phyloP scores from a whole-genome alignment of 805 yeast species.

The Saccharomycopsis sp. region DNA sequence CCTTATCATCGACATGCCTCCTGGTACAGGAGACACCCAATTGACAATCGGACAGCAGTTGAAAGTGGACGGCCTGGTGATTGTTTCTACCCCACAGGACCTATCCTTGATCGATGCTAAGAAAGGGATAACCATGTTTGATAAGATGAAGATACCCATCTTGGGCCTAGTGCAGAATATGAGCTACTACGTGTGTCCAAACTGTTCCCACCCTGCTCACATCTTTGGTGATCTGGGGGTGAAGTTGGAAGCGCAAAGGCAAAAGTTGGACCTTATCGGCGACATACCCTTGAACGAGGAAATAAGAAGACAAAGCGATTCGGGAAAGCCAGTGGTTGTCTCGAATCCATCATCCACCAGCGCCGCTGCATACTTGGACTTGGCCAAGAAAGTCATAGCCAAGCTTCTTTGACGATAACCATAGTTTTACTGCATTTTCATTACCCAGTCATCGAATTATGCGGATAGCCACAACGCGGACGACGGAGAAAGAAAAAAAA shows the following conservation, averaged over 20 bases:
- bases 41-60: conserved; percentile 72
- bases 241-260: conserved; percentile 39
- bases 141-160: conserved; percentile 61
- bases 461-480: no score
- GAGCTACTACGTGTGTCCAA: conserved; percentile 70
- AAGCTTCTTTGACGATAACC: no score
- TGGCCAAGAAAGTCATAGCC: conserved; percentile 36
- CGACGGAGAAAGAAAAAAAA: no score
- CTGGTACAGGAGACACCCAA: conserved; percentile 87
- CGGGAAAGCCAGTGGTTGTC: conserved; percentile 55
- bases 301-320: conserved; percentile 53
- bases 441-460: no score
- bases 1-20: conserved; percentile 77
- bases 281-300: conserved; percentile 56
- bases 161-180: conserved; percentile 75
- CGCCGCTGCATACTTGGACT: conserved; percentile 36
- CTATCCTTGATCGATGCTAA: conserved; percentile 73
- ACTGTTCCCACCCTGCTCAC: conserved; percentile 64
- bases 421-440: no score
- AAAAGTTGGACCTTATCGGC: conserved; percentile 46
- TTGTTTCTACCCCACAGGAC: conserved; percentile 83
- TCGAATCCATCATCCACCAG: conserved; percentile 31
- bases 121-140: conserved; percentile 72
- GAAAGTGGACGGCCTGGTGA: conserved; percentile 68
- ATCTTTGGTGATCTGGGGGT: conserved; percentile 60